A percentile compares a stretch with the other conserved stretches of the same genome.
Evolutionary conservation across 1,139 yeast genomes (phyloP).

Genomic region (Zygoascus hellenicus): DNA sequence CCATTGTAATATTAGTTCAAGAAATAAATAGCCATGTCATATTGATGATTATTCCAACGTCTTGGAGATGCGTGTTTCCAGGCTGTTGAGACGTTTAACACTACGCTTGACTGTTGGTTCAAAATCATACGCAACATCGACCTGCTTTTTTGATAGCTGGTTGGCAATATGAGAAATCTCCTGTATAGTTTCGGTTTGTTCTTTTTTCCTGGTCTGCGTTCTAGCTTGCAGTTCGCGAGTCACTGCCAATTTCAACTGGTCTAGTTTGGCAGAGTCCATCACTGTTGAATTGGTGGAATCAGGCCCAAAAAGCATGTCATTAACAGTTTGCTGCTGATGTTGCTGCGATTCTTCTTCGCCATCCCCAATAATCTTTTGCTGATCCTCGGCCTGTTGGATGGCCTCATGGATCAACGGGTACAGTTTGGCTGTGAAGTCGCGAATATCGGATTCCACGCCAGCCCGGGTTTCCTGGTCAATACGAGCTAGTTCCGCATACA

Average conservation of each 20-base stretch:
- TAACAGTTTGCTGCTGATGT: neutral
- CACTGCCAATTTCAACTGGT: slow-evolving; percentile 6
- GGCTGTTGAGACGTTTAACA: neutral
- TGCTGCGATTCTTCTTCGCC: slow-evolving; percentile 4
- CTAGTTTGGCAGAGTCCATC: slow-evolving; percentile 4
- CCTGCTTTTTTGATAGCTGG: slow-evolving; percentile 2
- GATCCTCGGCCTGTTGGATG: slow-evolving; percentile 4
- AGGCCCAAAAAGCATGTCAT: neutral
- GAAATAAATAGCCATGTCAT: neutral
- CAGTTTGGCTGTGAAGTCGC: slow-evolving; percentile 12
- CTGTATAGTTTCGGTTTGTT: neutral
- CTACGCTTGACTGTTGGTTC: neutral
- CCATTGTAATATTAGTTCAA: neutral
- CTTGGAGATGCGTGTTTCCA: slow-evolving; percentile 1
- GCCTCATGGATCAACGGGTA: slow-evolving; percentile 5
- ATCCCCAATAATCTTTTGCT: slow-evolving; percentile 2
- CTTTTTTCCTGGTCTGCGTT: neutral
- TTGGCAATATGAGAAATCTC: slow-evolving; percentile 8
- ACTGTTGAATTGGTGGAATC: slow-evolving; percentile 6
- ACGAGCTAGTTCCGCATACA: slow-evolving; percentile 16
- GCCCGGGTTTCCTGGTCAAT: slow-evolving; percentile 16
- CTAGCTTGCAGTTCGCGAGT: slow-evolving; percentile 9
- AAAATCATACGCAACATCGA: neutral
- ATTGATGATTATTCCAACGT: neutral
- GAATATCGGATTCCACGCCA: slow-evolving; percentile 13